Evolutionary conservation across 106 monocot species (phyloP), one percentile per base, ranked within the genome.

Genomic region (Dioscorea dumetorum): DNA sequence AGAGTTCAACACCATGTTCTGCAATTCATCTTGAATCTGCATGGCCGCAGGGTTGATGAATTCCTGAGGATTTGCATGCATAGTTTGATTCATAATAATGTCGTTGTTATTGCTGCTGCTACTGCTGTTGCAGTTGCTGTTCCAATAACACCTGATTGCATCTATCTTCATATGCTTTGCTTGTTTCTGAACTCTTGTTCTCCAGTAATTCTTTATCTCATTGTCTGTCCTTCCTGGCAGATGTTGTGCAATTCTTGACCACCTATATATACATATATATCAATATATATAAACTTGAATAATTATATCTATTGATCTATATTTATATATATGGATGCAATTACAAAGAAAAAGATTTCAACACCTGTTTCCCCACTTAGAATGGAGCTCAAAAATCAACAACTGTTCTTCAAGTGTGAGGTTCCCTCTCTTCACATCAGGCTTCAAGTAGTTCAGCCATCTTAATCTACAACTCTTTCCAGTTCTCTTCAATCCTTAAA

Each of bases 391-490:
- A 7, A 88, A 70, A 34, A 88, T 88, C 32, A 88, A 35, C 63
- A 79, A 76, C 63, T 88, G 84, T 60, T 88, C 88, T 57, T 88
- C 88, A 0, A 81, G 79, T 8, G 88, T 64, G 13, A 88, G 70
- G n/a, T 88, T 88, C 33, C 88, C 88, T 24, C 84, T 68, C 70
- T 81, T 88, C 33, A 88, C 72, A 67, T 88, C 88, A 16, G 88
- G 88, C 58, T 84, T 83, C 24, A 87, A 64, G 53, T 87, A 87
- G 53, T 87, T 87, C 50, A 87, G 70, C 87, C 54, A 18, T 13
- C 19, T 54, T 54, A 54, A 15, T 54, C 19, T 19, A 16, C 54
- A 18, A 14, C 15, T 54, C 54, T 16, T 18, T 54, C 54, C 15
- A 54, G 19, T 54, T 54, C 54, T 16, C 54, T 19, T 18, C 19